Conservation (phyloP, 2,329 filamentous ascomycete species). For the Myrmaecium sp. region DNA sequence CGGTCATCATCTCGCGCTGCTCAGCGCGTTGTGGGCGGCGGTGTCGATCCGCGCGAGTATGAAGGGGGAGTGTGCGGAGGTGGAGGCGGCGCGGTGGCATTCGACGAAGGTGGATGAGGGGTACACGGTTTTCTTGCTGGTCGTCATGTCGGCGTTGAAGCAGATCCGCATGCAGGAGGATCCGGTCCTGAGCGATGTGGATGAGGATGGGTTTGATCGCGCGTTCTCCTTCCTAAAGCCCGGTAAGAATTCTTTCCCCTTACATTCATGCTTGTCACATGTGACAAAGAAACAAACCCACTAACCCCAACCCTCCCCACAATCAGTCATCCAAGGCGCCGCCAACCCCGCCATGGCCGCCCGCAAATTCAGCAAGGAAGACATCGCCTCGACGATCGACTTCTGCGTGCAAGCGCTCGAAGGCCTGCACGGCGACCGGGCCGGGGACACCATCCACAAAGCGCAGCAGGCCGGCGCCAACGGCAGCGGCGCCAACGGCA, state of each 20-base stretch:
- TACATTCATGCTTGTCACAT: too few species aligned
- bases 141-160: conserved; percentile 21
- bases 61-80: conserved; percentile 23
- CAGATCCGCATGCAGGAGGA: conserved; percentile 25
- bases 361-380: conserved; percentile 8
- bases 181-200: conserved; percentile 24
- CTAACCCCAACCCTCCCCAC: neutral
- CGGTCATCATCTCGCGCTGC: conserved; percentile 29
- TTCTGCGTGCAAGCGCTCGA: conserved; percentile 7
- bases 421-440: conserved; percentile 2
- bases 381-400: conserved; percentile 9
- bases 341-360: conserved; percentile 6
- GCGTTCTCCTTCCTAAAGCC: conserved; percentile 27
- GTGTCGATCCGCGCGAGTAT: conserved; percentile 25
- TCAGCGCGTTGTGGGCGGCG: conserved; percentile 28
- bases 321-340: conserved; percentile 13
- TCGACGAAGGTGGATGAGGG: conserved; percentile 26
- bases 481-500: neutral
- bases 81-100: conserved; percentile 20
- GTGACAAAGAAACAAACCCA: neutral
- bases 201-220: conserved; percentile 26
- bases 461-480: too few species aligned
- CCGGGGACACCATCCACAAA: too few species aligned
- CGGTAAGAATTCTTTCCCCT: conserved; percentile 20
- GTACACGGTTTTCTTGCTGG: conserved; percentile 32